A percentile compares a stretch with the other conserved stretches of the same genome.
Conservation (phyloP, 2,329 filamentous ascomycete genomes). For the Ophiosphaerella korrae region DNA sequence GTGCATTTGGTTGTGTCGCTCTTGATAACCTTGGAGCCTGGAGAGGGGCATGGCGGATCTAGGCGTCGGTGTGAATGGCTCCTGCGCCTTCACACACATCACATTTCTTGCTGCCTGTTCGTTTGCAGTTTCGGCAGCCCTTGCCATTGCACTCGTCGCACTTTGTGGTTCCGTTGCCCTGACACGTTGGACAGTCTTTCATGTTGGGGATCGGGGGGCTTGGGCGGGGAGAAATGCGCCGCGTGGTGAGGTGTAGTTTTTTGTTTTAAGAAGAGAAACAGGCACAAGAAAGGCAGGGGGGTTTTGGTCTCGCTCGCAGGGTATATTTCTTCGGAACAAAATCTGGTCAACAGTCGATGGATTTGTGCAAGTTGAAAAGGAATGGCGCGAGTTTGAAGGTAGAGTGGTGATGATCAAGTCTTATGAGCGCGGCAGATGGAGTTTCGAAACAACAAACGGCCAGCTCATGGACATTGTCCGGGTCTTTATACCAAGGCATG, state of each 20-base stretch:
- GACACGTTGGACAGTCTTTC: constrained; percentile 44
- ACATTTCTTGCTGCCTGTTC: constrained; percentile 33
- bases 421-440: background rate
- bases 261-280: no score
- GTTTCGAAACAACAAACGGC: constrained; percentile 21
- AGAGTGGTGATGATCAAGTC: constrained; percentile 1
- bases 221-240: no score
- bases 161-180: constrained; percentile 39
- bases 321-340: background rate
- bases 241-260: no score
- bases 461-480: constrained; percentile 14
- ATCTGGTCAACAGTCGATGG: constrained; percentile 14
- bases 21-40: constrained; percentile 4
- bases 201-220: constrained; percentile 9
- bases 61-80: constrained; percentile 38
- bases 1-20: constrained; percentile 12
- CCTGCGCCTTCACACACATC: constrained; percentile 42
- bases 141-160: constrained; percentile 42
- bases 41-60: no score
- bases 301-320: no score
- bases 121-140: constrained; percentile 36
- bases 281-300: background rate
- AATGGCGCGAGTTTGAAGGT: constrained; percentile 1
- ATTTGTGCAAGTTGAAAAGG: constrained; percentile 3
- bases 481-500: constrained; percentile 16